Base-by-base conservation (phyloP, 441 rosid genomes). In the Euphorbia corollata region DNA sequence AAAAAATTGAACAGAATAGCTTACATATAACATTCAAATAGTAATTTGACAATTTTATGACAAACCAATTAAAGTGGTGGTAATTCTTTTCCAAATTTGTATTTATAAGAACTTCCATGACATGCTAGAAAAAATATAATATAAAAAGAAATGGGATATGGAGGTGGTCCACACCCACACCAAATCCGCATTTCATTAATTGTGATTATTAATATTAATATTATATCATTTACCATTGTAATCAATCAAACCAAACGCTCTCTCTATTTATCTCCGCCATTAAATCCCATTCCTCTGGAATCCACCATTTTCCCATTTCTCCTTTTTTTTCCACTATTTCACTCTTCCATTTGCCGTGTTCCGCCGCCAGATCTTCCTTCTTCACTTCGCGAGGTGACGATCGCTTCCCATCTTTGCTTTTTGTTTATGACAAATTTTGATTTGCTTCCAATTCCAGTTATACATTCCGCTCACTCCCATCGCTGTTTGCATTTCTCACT, bases 291-390 rank as follows among this genome's bases (percentile, higher is more conserved):
- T 24, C 59, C 59, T 24, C 59, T 56, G 23, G 54, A 62, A 22
- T 9, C 66, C 47, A 41, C 53, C 8, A 45, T 63, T 50, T 27
- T 30, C 6, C 12, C 39, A 34, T 36, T 62, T 55, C 66, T 10
- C 47, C 53, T 3, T 45, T 63, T 50, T 27, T 19, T 3, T 5
- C 16, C 41, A 24, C 47, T 56, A 23, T 66, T 60, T 34, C 39
- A 4, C 53, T 10, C 53, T 18, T 22, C 38, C 5, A 2, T 47
- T 11, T 11, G 3, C n/a, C 51, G 0, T 2, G 0, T n/a, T 47
- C 51, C 51, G 12, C 20, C 10, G 34, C 12, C 58, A 45, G 47
- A 68, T 59, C 71, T 18, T 13, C 51, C 56, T 13, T 11, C 63
- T 67, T 67, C 71, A 43, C 55, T 43, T 41, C 7, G 0, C 11